Evolutionary conservation across 306 rosid genomes (phyloP).

Genomic region (Citrullus colocynthis): DNA sequence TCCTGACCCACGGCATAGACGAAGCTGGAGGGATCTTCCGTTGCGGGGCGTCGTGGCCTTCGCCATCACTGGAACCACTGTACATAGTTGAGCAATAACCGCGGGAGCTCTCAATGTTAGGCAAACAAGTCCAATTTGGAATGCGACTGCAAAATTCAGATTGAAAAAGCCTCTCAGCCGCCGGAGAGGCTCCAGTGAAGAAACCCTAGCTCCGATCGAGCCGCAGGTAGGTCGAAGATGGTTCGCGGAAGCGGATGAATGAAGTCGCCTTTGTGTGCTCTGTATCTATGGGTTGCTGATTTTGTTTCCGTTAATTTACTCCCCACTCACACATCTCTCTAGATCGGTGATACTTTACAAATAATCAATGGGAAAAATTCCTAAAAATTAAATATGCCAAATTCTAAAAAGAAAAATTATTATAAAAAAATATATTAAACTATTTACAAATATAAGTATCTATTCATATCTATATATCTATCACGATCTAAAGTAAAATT

Average conservation of each 20-base stretch:
- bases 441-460: too few relatives aligned
- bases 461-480: too few relatives aligned
- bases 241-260: background rate
- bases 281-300: background rate
- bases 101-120: background rate
- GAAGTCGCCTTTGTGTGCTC: background rate
- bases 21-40: constrained; percentile 86
- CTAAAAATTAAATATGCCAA: too few relatives aligned
- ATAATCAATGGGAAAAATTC: too few relatives aligned
- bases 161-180: background rate
- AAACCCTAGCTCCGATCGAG: constrained; percentile 5
- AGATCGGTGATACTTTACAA: background rate
- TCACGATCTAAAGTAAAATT: too few relatives aligned
- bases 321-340: background rate
- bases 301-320: background rate
- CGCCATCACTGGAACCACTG: constrained; percentile 91
- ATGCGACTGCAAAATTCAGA: background rate
- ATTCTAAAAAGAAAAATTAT: too few relatives aligned
- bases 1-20: constrained; percentile 89
- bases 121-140: background rate
- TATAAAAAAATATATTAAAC: too few relatives aligned
- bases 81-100: constrained; percentile 42
- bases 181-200: background rate
- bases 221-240: background rate
- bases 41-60: constrained; percentile 59